Evolutionary conservation across 805 yeast genomes (phyloP), one percentile per base, ranked within the genome.

Genomic region (Saccharomycopsis capsularis): DNA sequence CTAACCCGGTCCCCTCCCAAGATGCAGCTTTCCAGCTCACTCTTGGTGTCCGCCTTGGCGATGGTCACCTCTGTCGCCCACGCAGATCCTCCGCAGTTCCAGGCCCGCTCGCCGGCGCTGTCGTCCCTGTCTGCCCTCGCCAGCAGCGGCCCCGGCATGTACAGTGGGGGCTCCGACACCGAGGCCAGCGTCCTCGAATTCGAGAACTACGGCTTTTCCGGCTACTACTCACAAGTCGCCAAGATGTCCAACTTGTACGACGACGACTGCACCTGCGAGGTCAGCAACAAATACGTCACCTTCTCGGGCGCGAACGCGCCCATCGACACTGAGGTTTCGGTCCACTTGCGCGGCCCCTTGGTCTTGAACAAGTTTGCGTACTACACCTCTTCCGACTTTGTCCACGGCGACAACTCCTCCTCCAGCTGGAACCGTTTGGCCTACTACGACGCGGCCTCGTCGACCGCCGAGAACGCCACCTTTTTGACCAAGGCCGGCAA

Each of bases 281-380:
- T 68, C 32, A 65, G 70, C 50, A 50, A 55, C 3, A 61, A 64
- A n/a, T 61, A 67, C 51, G 64, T 69, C 1, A 25, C 61, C 24
- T 45, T 60, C 38, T 58, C 3, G 78, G 91, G 91, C 22, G 50
- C 76, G 21, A 76, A 81, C 58, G 66, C 88, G 24, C 93, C 93
- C 4, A 60, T 83, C 36, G 68, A 82, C 60, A 81, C 75, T 56
- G 89, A 79, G 60, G 68, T 84, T 23, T 79, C 88, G 3, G 87
- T 84, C 15, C 93, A 84, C 61, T 77, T 84, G 63, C 75, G 93
- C 67, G 93, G 93, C 40, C 93, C 93, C 7, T 61, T 84, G 52
- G 66, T 73, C 15, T 68, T 84, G 59, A 63, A 67, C 52, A 73
- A 76, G 57, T 84, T 83, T 60, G 90, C 79, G 3, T 79, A 68